Conservation (phyloP, 441 rosid species). For the Populus hybrid region DNA sequence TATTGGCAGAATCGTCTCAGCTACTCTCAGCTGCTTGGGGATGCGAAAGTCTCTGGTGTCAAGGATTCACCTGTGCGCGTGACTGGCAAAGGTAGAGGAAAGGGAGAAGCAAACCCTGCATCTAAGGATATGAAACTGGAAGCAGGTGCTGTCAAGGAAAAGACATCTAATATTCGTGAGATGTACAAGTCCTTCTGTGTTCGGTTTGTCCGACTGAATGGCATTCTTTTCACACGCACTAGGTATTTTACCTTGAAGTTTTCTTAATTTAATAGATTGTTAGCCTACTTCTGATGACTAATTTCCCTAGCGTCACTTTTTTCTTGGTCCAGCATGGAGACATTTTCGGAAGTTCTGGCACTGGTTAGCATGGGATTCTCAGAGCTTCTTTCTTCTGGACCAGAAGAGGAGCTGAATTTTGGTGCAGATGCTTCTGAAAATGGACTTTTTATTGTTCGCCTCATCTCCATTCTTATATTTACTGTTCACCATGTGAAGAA, state of each 20-base stretch:
- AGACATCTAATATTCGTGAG: conserved; percentile 39
- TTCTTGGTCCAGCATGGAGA: conserved; percentile 69
- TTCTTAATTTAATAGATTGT: conserved; percentile 10
- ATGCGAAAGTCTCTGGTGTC: conserved; percentile 32
- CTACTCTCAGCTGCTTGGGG: conserved; percentile 58
- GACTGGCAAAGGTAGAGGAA: conserved; percentile 63
- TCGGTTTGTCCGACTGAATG: conserved; percentile 82
- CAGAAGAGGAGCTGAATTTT: conserved; percentile 59
- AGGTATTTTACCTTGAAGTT: conserved; percentile 42
- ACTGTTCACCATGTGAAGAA: conserved; percentile 67
- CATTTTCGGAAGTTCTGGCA: conserved; percentile 70
- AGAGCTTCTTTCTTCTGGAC: conserved; percentile 69
- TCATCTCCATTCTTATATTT: conserved; percentile 66
- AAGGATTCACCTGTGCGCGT: conserved; percentile 40
- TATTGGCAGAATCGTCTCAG: conserved; percentile 74
- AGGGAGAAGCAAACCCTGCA: conserved; percentile 42
- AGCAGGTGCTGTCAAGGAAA: conserved; percentile 44
- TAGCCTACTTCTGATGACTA: background rate
- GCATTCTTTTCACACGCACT: conserved; percentile 85
- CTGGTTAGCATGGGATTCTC: conserved; percentile 53
- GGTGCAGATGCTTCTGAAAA: conserved; percentile 64
- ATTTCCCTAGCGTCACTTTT: conserved; percentile 3
- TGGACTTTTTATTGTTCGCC: conserved; percentile 63
- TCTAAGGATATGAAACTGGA: conserved; percentile 46
- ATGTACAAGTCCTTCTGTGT: conserved; percentile 54